Evolutionary conservation across 2,329 filamentous ascomycete genomes (phyloP), one percentile per base, ranked within the genome.

Genomic region (Xylogone sp.): DNA sequence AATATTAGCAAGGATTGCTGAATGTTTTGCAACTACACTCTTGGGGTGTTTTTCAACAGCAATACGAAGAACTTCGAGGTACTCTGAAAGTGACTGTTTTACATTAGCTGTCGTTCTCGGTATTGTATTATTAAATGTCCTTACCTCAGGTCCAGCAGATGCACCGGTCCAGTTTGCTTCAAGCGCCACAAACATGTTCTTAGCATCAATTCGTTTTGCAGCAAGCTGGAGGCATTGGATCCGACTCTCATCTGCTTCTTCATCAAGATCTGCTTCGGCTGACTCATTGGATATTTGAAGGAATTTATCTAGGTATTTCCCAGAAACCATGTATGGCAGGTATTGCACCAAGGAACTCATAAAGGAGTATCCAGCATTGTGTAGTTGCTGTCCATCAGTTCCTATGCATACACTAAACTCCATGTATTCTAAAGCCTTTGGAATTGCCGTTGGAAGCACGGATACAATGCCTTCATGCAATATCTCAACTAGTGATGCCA

Each of bases 401-500:
- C 75, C 76, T 16, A 72, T 66, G 19, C 71, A 65, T 24, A 90
- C 67, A 56, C 85, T 88, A 52, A 78, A 71, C 47, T 83, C 75
- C 46, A 97, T 78, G 59, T 96, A 87, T 5, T 76, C 69, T 43
- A 97, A 77, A 0, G 87, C 81, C 56, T 82, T 85, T 1, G 86
- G 83, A 42, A 97, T 81, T 0, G 90, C 84, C 21, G 77, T 77
- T 1, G 93, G 90, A 19, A 97, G 74, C 0, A 97, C 78, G 0
- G 91, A 88, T 19, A 97, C 87, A 53, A 96, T 87, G 12, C 86
- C 87, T 58, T 96, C 90, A 53, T 88, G 86, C 39, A 97, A 75
- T 8, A 96, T 90, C 60, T 96, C 90, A 3, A 96, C 85, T 61
- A 96, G 82, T 1, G 91, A 96, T 2, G 93, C 87, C 52, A 99